Evolutionary conservation across 768 basidiomycete genomes (phyloP).

Genomic region (Xanthoconium stramineum): DNA sequence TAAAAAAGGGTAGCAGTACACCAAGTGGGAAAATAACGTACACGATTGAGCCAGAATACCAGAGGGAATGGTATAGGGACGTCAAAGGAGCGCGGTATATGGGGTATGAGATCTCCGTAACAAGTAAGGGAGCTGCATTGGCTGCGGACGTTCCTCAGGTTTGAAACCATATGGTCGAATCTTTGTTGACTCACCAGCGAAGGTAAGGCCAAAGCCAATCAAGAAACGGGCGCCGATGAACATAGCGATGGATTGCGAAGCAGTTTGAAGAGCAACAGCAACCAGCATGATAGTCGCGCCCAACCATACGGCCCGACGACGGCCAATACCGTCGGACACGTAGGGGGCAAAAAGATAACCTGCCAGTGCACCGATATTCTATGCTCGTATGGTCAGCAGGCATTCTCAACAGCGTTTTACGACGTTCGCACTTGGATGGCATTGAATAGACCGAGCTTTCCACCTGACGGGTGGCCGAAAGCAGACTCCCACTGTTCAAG

Average conservation of each 20-base stretch:
- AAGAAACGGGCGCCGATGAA: constrained; percentile 81
- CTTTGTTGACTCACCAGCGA: constrained; percentile 45
- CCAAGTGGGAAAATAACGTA: constrained; percentile 31
- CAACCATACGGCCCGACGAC: constrained; percentile 60
- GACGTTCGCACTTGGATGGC: constrained; percentile 58
- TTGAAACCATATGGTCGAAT: neutral
- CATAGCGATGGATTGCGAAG: constrained; percentile 69
- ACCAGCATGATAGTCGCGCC: constrained; percentile 71
- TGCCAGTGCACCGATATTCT: constrained; percentile 70
- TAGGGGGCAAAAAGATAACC: constrained; percentile 72
- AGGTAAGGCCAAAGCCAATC: constrained; percentile 74
- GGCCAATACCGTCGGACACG: constrained; percentile 68
- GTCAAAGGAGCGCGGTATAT: constrained; percentile 77
- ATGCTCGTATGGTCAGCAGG: neutral
- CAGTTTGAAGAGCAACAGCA: constrained; percentile 67
- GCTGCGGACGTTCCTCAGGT: constrained; percentile 31
- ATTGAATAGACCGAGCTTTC: constrained; percentile 64
- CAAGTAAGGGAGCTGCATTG: constrained; percentile 77
- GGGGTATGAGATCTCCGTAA: constrained; percentile 85
- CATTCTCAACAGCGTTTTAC: neutral
- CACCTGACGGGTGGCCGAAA: constrained; percentile 56
- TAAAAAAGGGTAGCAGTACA: neutral
- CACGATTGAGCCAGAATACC: constrained; percentile 83
- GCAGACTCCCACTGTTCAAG: constrained; percentile 59
- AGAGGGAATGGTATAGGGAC: constrained; percentile 77